A percentile compares a stretch with the other conserved stretches of the same genome.
Conservation (phyloP, 2,329 filamentous ascomycete species). For the Apiospora kogelbergensis region DNA sequence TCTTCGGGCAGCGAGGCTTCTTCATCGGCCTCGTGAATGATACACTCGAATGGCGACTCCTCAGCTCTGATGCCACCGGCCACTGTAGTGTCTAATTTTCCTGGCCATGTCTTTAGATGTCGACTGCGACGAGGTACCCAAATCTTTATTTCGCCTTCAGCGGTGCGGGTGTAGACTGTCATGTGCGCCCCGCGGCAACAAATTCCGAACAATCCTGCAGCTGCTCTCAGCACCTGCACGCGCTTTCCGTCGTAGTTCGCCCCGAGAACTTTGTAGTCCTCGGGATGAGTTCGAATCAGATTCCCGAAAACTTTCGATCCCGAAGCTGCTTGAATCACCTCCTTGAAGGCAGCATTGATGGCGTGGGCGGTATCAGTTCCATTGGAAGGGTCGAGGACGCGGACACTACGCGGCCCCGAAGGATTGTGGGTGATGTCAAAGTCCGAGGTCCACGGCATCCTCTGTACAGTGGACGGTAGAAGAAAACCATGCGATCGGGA, state of each 20-base stretch:
- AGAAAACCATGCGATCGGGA: slow-evolving; percentile 50
- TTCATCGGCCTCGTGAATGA: slow-evolving; percentile 68
- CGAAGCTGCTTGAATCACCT: slow-evolving; percentile 23
- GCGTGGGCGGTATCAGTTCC: slow-evolving; percentile 21
- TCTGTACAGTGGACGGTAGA: slow-evolving; percentile 40
- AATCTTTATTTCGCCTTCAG: slow-evolving; percentile 49
- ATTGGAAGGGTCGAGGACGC: slow-evolving; percentile 25
- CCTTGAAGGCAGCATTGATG: slow-evolving; percentile 27
- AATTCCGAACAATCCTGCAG: slow-evolving; percentile 60
- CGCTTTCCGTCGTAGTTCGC: slow-evolving; percentile 19
- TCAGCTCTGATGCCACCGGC: slow-evolving; percentile 68
- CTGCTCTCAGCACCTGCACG: slow-evolving; percentile 50
- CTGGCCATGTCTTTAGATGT: slow-evolving; percentile 67
- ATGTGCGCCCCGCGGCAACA: slow-evolving; percentile 62
- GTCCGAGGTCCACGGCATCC: slow-evolving; percentile 43
- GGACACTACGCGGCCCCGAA: slow-evolving; percentile 27
- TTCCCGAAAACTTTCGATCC: slow-evolving; percentile 22
- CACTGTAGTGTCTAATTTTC: slow-evolving; percentile 73
- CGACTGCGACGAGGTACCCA: slow-evolving; percentile 67
- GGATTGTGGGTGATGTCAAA: slow-evolving; percentile 29
- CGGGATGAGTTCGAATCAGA: slow-evolving; percentile 24
- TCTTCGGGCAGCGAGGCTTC: slow-evolving; percentile 67
- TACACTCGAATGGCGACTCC: slow-evolving; percentile 62
- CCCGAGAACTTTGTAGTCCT: slow-evolving; percentile 31
- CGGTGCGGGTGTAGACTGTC: slow-evolving; percentile 52